Base-by-base conservation (phyloP, 805 yeast species). In the Torulaspora delbrueckii region DNA sequence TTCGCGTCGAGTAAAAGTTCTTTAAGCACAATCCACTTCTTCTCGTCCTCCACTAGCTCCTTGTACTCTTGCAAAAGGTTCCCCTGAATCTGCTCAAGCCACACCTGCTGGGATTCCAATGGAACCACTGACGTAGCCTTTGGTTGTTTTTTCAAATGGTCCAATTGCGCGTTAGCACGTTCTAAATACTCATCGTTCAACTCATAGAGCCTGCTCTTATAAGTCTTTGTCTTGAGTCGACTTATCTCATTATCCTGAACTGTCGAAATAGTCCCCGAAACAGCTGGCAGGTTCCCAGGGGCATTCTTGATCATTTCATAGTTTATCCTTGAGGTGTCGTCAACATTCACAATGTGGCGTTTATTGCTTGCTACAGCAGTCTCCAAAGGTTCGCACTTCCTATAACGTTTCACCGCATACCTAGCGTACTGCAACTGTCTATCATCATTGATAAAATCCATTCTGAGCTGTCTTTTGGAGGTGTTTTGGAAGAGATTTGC, bases 1-100 rank as follows among this genome's bases (percentile, higher is more conserved):
- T 61, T 62, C 7, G 69, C 66, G 35, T 63, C 67, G 8, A 65
- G 46, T 27, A 65, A 12, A 9, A 62, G 28, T 43, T 65, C 69
- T 41, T 62, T 62, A 18, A 60, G 45, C 8, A 56, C 37, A 30
- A 63, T 63, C 69, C 67, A 63, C 46, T 57, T 61, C 35, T 57
- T 58, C 40, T 63, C 64, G 24, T 51, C 47, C 18, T 51, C 48
- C 7, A 55, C 46, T 13, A 51, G 39, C 1, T 22, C n/a, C 9
- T 42, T 40, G 43, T 65, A 65, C 25, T 60, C 55, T 7, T 32
- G 28, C 3, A 52, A 38, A 16, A 65, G 47, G 9, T 42, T 50
- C 6, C 40, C 25, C 24, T 62, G 60, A 8, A 63, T 45, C 16
- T 58, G 48, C 8, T 48, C 32, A 13, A 61, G 49, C 53, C 56